Evolutionary conservation across 257 asterid genomes (phyloP).

Genomic region (Forsythia suspensa): DNA sequence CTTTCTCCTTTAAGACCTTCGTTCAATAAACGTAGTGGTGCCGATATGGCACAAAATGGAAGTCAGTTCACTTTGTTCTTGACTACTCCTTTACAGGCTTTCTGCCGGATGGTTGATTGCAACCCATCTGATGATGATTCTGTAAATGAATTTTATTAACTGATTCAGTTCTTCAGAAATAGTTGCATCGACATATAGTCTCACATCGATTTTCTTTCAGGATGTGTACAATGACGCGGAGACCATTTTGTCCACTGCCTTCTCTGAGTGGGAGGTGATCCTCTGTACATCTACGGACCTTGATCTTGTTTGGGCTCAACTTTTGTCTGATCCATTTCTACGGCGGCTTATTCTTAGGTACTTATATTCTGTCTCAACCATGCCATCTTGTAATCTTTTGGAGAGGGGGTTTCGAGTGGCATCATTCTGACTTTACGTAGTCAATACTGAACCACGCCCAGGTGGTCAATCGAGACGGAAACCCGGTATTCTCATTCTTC

Average conservation of each 20-base stretch:
- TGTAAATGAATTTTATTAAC: constrained; percentile 42
- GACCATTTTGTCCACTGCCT: constrained; percentile 64
- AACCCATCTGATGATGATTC: constrained; percentile 43
- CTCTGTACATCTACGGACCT: constrained; percentile 79
- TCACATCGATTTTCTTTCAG: constrained; percentile 40
- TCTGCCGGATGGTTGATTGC: constrained; percentile 77
- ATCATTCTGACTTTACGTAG: too few relatives aligned
- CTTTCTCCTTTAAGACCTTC: constrained; percentile 86
- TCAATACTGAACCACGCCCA: too few relatives aligned
- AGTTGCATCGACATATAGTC: constrained; percentile 8
- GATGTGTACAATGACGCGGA: constrained; percentile 52
- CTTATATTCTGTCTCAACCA: constrained; percentile 19
- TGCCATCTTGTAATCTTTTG: not conserved
- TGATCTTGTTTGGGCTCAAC: constrained; percentile 93
- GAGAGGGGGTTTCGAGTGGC: too few relatives aligned
- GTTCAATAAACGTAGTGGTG: constrained; percentile 48
- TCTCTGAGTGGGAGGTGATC: constrained; percentile 88
- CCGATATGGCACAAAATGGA: constrained; percentile 58
- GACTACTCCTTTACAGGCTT: constrained; percentile 87
- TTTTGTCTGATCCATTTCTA: constrained; percentile 82
- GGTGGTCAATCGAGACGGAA: too few relatives aligned
- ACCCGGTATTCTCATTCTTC: too few relatives aligned
- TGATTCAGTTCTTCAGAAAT: constrained; percentile 15
- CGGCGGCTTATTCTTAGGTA: constrained; percentile 90
- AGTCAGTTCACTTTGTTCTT: constrained; percentile 95